These are phyloP conservation scores for Xylariales sp. DNA, from an alignment of 2,329 filamentous ascomycete genomes.

Conservation along the genomic window DNA sequence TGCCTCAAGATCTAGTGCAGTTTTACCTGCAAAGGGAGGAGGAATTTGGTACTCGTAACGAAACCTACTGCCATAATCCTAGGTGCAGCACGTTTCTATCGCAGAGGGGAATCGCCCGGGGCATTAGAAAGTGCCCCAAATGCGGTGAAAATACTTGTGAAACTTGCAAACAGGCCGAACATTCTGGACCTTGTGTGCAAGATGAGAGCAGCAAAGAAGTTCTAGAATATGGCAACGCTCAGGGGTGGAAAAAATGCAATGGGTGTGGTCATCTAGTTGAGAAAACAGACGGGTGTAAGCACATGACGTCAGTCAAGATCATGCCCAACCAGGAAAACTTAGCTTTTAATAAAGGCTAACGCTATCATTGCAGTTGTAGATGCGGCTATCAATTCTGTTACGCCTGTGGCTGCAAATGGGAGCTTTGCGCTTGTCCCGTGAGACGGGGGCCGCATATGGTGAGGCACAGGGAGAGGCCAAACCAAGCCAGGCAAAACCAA, in stretches of 20 bases:
- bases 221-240: not conserved
- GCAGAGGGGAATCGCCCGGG: not conserved
- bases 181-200: not conserved
- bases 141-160: constrained; percentile 5
- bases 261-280: not conserved
- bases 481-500: no score
- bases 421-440: not conserved
- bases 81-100: not conserved
- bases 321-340: not conserved
- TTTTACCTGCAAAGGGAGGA: not conserved
- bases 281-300: not conserved
- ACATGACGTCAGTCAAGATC: not conserved
- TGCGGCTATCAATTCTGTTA: constrained; percentile 7
- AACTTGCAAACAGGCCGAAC: not conserved
- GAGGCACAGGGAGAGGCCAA: no score
- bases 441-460: no score
- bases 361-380: constrained; percentile 1
- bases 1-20: not conserved
- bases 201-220: not conserved
- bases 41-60: not conserved
- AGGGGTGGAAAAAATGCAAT: not conserved
- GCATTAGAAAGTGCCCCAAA: not conserved
- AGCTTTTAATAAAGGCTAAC: not conserved
- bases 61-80: not conserved
- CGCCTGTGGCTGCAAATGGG: not conserved